phyloP scores from a whole-genome alignment of 2,329 filamentous ascomycete genomes.

The Myriosclerotinia scirpicola region DNA sequence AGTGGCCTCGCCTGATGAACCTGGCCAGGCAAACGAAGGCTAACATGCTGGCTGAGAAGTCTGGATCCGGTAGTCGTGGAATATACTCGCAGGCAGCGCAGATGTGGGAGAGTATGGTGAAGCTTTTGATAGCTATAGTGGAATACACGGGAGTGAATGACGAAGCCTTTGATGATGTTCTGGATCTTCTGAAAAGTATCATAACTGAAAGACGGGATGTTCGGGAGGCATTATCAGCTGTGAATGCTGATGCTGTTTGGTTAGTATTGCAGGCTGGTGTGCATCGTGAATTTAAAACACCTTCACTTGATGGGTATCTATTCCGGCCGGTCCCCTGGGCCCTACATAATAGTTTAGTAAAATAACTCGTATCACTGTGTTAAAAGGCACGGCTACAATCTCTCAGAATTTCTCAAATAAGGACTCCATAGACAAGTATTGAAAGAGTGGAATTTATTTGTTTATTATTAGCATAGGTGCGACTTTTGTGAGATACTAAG shows the following conservation, averaged over 20 bases:
- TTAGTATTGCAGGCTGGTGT: slow-evolving; percentile 44
- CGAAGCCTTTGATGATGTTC: slow-evolving; percentile 68
- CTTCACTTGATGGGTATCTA: slow-evolving; percentile 46
- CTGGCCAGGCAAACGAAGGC: slow-evolving; percentile 48
- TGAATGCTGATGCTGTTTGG: slow-evolving; percentile 79
- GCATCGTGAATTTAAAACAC: slow-evolving; percentile 41
- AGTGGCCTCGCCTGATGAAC: slow-evolving; percentile 62
- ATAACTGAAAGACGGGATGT: slow-evolving; percentile 51
- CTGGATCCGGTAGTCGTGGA: slow-evolving; percentile 47
- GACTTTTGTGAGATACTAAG: slow-evolving; percentile 13
- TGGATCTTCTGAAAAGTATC: slow-evolving; percentile 59
- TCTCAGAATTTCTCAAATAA: background rate
- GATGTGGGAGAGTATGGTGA: slow-evolving; percentile 63
- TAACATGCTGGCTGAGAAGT: slow-evolving; percentile 44
- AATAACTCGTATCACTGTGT: background rate
- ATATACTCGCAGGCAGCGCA: slow-evolving; percentile 61
- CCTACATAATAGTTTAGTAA: slow-evolving; percentile 3
- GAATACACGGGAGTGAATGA: slow-evolving; percentile 64
- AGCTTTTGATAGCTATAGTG: slow-evolving; percentile 60
- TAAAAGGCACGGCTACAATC: background rate
- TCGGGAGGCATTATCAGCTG: slow-evolving; percentile 56
- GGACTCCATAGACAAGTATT: background rate
- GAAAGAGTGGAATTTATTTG: slow-evolving; percentile 14
- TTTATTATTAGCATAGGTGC: background rate
- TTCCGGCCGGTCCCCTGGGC: slow-evolving; percentile 38